Evolutionary conservation across 2,329 filamentous ascomycete genomes (phyloP).

Genomic region (Sclerotinia sclerotiorum): DNA sequence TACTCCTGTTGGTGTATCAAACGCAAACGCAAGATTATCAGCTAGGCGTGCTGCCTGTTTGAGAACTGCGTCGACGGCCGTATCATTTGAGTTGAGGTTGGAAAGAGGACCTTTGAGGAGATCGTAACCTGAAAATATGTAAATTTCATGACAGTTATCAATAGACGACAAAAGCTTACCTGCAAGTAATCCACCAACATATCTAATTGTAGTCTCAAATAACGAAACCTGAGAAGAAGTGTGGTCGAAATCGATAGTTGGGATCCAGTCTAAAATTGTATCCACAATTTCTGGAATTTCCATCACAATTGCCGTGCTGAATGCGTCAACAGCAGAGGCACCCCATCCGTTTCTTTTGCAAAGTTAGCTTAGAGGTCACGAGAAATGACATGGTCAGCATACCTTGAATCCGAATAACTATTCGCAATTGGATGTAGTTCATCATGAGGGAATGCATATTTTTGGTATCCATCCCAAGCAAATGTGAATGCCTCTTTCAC

Average conservation of each 20-base stretch:
- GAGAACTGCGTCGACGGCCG: slow-evolving; percentile 57
- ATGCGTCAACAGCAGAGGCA: slow-evolving; percentile 75
- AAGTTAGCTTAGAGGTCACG: slow-evolving; percentile 24
- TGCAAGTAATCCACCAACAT: slow-evolving; percentile 77
- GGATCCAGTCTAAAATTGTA: slow-evolving; percentile 69
- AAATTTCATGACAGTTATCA: slow-evolving; percentile 9
- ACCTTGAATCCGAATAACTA: slow-evolving; percentile 67
- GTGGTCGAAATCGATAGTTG: slow-evolving; percentile 67
- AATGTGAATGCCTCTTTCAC: slow-evolving; percentile 68
- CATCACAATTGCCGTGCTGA: slow-evolving; percentile 80
- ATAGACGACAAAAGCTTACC: slow-evolving; percentile 48
- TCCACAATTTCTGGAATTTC: slow-evolving; percentile 64
- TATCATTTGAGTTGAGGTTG: slow-evolving; percentile 47
- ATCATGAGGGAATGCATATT: slow-evolving; percentile 76
- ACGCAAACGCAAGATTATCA: slow-evolving; percentile 72
- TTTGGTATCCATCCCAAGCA: slow-evolving; percentile 71
- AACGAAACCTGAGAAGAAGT: slow-evolving; percentile 64
- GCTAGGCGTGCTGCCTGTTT: slow-evolving; percentile 67
- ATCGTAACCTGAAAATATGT: slow-evolving; percentile 55
- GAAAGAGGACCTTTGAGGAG: slow-evolving; percentile 67
- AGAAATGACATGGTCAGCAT: slow-evolving; percentile 33
- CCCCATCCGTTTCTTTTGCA: slow-evolving; percentile 74
- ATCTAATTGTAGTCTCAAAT: slow-evolving; percentile 90
- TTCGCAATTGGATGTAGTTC: slow-evolving; percentile 70
- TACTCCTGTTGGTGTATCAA: slow-evolving; percentile 72